Evolutionary conservation across 768 basidiomycete genomes (phyloP).

Genomic region (Boletellus sp.): DNA sequence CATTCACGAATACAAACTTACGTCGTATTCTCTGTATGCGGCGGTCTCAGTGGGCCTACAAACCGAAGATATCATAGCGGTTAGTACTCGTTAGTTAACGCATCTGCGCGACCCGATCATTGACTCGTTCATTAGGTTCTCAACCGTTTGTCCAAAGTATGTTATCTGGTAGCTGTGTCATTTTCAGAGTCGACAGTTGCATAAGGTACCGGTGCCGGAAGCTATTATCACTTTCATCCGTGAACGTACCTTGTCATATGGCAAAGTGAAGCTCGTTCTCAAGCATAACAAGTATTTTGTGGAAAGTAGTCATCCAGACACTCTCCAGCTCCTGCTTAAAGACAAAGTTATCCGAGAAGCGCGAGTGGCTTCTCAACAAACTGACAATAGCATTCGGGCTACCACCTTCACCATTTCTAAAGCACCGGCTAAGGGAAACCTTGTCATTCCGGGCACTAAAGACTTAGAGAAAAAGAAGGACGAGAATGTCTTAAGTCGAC

Average conservation of each 20-base stretch:
- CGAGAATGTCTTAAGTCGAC: slow-evolving; percentile 39
- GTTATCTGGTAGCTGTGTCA: slow-evolving; percentile 3
- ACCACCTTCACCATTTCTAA: slow-evolving; percentile 76
- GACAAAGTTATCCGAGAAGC: slow-evolving; percentile 84
- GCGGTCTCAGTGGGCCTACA: slow-evolving; percentile 98
- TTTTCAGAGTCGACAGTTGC: slow-evolving; percentile 2
- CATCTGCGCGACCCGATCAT: slow-evolving; percentile 30
- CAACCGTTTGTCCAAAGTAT: slow-evolving; percentile 73
- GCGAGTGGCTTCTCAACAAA: slow-evolving; percentile 63
- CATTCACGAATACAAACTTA: slow-evolving; percentile 99
- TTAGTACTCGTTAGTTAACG: slow-evolving; percentile 38
- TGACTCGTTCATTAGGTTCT: slow-evolving; percentile 52
- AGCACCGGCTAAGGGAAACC: slow-evolving; percentile 76
- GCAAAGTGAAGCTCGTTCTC: slow-evolving; percentile 96
- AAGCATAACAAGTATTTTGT: slow-evolving; percentile 98
- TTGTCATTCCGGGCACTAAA: slow-evolving; percentile 83
- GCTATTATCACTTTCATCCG: slow-evolving; percentile 83
- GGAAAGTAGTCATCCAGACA: slow-evolving; percentile 93
- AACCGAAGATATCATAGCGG: slow-evolving; percentile 98
- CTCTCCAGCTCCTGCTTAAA: slow-evolving; percentile 80
- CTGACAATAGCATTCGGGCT: slow-evolving; percentile 73
- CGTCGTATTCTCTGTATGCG: slow-evolving; percentile 95
- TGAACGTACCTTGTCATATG: slow-evolving; percentile 92
- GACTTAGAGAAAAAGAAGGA: slow-evolving; percentile 72
- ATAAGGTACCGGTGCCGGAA: slow-evolving; percentile 87